Base-by-base conservation (phyloP, 352 stramenopile species). In the Globisporangium emineosum region DNA sequence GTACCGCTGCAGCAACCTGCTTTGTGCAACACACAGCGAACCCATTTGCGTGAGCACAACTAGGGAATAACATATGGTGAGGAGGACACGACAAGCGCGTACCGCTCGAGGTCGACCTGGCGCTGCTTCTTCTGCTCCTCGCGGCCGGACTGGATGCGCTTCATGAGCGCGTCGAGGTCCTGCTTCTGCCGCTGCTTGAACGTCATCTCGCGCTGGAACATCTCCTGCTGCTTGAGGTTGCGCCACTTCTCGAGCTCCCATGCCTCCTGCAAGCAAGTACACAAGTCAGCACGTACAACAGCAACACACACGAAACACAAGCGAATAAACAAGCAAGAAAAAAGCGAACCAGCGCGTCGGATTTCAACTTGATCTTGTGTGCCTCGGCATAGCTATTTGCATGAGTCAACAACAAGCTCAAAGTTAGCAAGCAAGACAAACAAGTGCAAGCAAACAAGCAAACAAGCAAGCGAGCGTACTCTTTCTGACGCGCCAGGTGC, bases 291-390 rank as follows among this genome's bases (percentile, higher is more conserved):
- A 45, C 8, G 19, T 7, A 51, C 8, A 13, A 21, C 30, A 49
- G n/a, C 17, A 2, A 42, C 1, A 42, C 32, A 62, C n/a, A 50
- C 13, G 33, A 1, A 49, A 49, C 21, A 42, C 5, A 35, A 56
- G 21, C 23, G 49, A 29, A 3, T 10, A 58, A 53, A 12, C 45
- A 68, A 52, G 23, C 19, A 43, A 49, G n/a, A n/a, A 27, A n/a
- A 25, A 1, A 54, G 25, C 67, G 50, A 21, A 73, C 67, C 53
- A 98, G 71, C 6, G 87, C 87, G 69, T 98, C 95, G 40, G 93
- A 93, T 64, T 98, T 98, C 33, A 97, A 77, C 76, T 98, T 99
- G 71, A 98, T 97, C 79, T 98, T 98, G 74, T 98, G 94, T 6
- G 95, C 96, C 66, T 99, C 94, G 12, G 83, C 81, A 65, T 99